Conservation (phyloP, 331 rosid species). For the Dryas integrifolia region DNA sequence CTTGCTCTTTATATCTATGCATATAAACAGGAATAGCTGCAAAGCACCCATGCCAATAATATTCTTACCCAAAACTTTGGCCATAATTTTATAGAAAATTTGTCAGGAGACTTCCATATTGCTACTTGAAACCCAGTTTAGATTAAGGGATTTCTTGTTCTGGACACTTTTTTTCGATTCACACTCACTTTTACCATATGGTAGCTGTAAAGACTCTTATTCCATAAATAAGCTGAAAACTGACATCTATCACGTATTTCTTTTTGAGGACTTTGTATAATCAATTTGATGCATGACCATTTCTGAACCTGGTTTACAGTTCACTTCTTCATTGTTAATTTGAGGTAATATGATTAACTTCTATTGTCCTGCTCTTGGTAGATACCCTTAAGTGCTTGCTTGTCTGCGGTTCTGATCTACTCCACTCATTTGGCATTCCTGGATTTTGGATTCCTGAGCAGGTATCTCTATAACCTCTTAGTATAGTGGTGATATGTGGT, state of each 20-base stretch:
- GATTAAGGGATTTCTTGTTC: background rate
- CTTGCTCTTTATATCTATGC: constrained; percentile 4
- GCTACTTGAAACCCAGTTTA: constrained; percentile 4
- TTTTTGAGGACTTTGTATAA: background rate
- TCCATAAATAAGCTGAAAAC: background rate
- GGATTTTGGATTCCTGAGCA: constrained; percentile 73
- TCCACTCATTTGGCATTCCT: constrained; percentile 73
- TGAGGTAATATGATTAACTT: constrained; percentile 9
- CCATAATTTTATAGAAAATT: background rate
- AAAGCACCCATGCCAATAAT: background rate
- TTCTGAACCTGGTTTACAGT: constrained; percentile 7
- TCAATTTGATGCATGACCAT: constrained; percentile 2
- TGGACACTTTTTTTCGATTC: background rate
- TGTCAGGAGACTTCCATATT: background rate
- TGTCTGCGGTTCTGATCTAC: constrained; percentile 90
- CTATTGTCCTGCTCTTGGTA: constrained; percentile 32
- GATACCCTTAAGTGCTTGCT: constrained; percentile 82
- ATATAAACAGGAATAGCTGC: background rate
- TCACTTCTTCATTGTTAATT: constrained; percentile 10
- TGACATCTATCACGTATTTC: background rate
- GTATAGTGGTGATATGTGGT: background rate
- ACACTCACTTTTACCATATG: background rate
- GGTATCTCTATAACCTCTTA: constrained; percentile 33
- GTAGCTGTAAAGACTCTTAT: background rate
- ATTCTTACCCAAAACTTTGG: background rate